These are phyloP conservation scores for Paxillus involutus DNA, from an alignment of 768 basidiomycete genomes.

Conservation along the genomic window DNA sequence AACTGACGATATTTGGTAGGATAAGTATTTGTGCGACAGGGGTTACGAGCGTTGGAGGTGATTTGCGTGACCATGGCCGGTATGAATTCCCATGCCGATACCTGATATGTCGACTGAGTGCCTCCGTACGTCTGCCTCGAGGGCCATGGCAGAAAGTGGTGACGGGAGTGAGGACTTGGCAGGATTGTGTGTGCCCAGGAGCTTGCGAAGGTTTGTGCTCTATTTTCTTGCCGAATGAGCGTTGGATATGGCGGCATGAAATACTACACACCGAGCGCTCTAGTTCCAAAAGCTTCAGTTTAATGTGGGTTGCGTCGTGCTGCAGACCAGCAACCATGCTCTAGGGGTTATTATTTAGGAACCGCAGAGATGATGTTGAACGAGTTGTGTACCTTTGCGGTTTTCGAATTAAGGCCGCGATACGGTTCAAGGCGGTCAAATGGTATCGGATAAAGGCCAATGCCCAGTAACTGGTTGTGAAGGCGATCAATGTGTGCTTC, in stretches of 20 bases:
- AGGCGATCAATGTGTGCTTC: constrained; percentile 72
- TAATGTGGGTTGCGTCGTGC: constrained; percentile 57
- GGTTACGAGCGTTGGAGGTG: constrained; percentile 9
- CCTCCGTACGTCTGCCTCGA: constrained; percentile 34
- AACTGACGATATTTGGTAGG: background rate
- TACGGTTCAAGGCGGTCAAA: constrained; percentile 58
- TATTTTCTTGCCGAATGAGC: constrained; percentile 1
- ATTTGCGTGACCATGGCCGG: constrained; percentile 2
- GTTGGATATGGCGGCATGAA: background rate
- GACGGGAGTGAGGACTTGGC: constrained; percentile 17
- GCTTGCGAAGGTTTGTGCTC: constrained; percentile 33
- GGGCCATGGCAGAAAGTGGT: constrained; percentile 25
- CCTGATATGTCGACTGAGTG: constrained; percentile 33
- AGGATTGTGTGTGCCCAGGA: constrained; percentile 27
- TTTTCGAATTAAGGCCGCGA: constrained; percentile 73
- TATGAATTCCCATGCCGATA: constrained; percentile 29
- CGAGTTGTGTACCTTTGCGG: constrained; percentile 57
- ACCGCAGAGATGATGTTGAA: background rate
- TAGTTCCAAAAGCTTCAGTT: constrained; percentile 65
- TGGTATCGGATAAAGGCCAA: constrained; percentile 57
- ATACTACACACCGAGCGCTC: constrained; percentile 53
- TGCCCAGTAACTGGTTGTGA: constrained; percentile 54
- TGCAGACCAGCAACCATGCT: constrained; percentile 75
- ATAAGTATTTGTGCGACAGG: background rate
- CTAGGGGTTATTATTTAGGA: constrained; percentile 32